Evolutionary conservation across 352 stramenopile species (phyloP), one percentile per base, ranked within the genome.

Genomic region (Plasmopara viticola): DNA sequence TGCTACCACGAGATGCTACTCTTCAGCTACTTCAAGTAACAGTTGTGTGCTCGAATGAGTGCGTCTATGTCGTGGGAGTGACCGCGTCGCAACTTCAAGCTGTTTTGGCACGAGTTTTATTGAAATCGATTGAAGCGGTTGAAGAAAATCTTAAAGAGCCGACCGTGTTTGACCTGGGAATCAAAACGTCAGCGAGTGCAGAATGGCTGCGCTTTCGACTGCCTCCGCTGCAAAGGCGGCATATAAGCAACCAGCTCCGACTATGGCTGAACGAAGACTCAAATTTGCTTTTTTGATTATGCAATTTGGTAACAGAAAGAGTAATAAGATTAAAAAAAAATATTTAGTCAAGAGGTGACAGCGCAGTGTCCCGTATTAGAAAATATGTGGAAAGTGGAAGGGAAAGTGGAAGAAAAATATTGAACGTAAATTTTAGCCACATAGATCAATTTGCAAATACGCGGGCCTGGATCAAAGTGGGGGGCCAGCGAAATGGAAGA

Each of bases 171-270:
- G 77, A 92, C 37, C 52, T 92, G 17, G 77, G 72, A 7, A 54
- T 90, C 6, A 68, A 73, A 48, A 59, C 44, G 5, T 14, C n/a
- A 15, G 29, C 13, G 12, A 60, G 50, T 39, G 64, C 56, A 1
- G 68, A 82, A 43, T 90, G 81, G 81, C 64, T 82, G 38, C 70
- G 72, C 5, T 80, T 90, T 31, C 74, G 81, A 7, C 61, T 92
- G 17, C 40, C 71, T 2, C 50, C 70, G 6, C 64, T 35, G 0
- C 73, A 90, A 62, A 68, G 81, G 7, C 73, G 81, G 7, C 58
- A 58, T 15, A 56, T 92, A n/a, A 87, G 79, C 39, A 67, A 87
- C 35, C 70, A 75, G 9, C 44, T 90, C 12, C 72, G 74, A 0
- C 52, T 80, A 44, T 86, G 74, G 71, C 61, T 86, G 28, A 56